These are phyloP conservation scores for Sporothrix pallida DNA, from an alignment of 2,329 filamentous ascomycete genomes.

Conservation along the genomic window DNA sequence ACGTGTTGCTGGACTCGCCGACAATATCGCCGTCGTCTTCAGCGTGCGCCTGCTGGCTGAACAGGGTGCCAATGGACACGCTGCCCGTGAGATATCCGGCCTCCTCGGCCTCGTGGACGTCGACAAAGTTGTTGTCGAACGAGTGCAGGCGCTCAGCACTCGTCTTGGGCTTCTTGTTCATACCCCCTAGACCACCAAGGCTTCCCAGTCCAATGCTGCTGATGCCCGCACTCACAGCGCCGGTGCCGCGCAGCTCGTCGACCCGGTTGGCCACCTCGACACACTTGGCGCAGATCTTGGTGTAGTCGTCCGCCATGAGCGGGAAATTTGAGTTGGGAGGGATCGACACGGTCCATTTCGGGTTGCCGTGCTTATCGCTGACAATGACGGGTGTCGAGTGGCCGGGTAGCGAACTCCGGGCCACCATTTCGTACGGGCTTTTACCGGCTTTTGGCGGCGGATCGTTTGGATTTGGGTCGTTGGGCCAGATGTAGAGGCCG, in stretches of 20 bases:
- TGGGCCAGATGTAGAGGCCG: constrained; percentile 47
- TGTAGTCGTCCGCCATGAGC: constrained; percentile 68
- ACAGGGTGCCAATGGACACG: constrained; percentile 48
- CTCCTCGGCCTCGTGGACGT: constrained; percentile 73
- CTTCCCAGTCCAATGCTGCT: constrained; percentile 6
- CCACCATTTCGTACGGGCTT: constrained; percentile 69
- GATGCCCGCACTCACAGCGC: not conserved
- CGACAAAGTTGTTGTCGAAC: constrained; percentile 72
- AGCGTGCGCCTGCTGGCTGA: constrained; percentile 41
- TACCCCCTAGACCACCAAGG: constrained; percentile 24
- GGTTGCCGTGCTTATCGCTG: constrained; percentile 65
- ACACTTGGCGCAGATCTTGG: constrained; percentile 71
- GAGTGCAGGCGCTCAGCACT: not conserved
- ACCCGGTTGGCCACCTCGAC: constrained; percentile 67
- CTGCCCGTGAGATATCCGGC: constrained; percentile 64
- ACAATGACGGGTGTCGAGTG: constrained; percentile 76
- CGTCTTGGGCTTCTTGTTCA: constrained; percentile 4
- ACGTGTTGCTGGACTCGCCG: constrained; percentile 51
- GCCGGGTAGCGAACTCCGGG: constrained; percentile 68
- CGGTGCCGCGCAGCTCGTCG: constrained; percentile 51
- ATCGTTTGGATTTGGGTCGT: constrained; percentile 39
- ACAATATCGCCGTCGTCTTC: constrained; percentile 48
- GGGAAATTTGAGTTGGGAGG: constrained; percentile 71
- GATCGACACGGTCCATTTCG: constrained; percentile 83
- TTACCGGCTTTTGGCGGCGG: constrained; percentile 34